Percentiles rank a stretch among this genome's conserved stretches.
Conservation (phyloP, 2,329 filamentous ascomycete genomes). For the Exserohilum turcica region DNA sequence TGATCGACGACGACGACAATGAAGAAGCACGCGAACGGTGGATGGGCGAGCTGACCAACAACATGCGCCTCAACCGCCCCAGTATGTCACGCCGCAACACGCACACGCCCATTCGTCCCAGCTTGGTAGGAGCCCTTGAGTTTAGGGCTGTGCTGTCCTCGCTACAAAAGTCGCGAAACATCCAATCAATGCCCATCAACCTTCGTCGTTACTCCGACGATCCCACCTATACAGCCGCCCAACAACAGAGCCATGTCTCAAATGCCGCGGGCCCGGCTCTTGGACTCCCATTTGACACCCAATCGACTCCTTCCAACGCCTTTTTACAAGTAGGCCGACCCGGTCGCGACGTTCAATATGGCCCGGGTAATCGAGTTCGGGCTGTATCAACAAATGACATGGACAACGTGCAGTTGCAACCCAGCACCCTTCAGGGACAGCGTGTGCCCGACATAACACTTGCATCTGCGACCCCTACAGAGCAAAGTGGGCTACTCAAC, state of each 20-base stretch:
- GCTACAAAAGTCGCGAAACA: slow-evolving; percentile 78
- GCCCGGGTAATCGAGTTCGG: slow-evolving; percentile 46
- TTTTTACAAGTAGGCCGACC: slow-evolving; percentile 34
- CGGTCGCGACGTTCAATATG: slow-evolving; percentile 36
- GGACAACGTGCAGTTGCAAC: slow-evolving; percentile 53
- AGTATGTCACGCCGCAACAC: slow-evolving; percentile 70
- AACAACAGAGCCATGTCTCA: slow-evolving; percentile 55
- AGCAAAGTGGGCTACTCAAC: slow-evolving; percentile 19
- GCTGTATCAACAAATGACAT: slow-evolving; percentile 67
- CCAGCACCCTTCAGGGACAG: slow-evolving; percentile 34
- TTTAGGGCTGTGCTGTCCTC: slow-evolving; percentile 91
- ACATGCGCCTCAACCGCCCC: slow-evolving; percentile 85
- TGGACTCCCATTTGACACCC: slow-evolving; percentile 45
- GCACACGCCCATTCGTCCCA: slow-evolving; percentile 85
- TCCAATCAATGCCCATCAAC: slow-evolving; percentile 71
- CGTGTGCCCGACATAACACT: slow-evolving; percentile 44
- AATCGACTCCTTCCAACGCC: slow-evolving; percentile 20
- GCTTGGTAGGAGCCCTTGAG: slow-evolving; percentile 89
- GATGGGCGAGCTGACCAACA: slow-evolving; percentile 83
- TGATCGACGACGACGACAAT: slow-evolving; percentile 62
- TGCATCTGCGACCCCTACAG: slow-evolving; percentile 41
- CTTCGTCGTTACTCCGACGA: slow-evolving; percentile 73
- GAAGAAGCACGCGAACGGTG: slow-evolving; percentile 67
- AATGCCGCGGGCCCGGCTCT: slow-evolving; percentile 55
- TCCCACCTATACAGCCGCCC: slow-evolving; percentile 52